Conservation (phyloP, 148 eudicot genomes). For the Selenicereus undatus region DNA sequence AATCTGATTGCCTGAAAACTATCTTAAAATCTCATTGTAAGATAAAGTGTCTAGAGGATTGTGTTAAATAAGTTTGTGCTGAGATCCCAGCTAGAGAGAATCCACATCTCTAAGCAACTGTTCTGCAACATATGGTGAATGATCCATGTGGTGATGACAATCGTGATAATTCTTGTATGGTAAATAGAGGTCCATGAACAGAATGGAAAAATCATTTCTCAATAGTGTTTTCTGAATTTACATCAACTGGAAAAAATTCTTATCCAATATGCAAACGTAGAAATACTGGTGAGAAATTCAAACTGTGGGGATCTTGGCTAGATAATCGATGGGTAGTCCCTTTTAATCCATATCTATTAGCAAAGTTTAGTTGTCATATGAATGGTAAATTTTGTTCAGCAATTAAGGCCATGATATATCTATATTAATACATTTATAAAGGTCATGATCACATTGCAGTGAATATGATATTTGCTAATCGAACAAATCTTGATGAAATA, state of each 20-base stretch:
- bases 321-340: constrained; percentile 35
- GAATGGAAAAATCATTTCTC: constrained; percentile 13
- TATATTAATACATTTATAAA: too few species aligned
- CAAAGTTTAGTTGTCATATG: too few species aligned
- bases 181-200: background rate
- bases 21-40: background rate
- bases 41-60: background rate
- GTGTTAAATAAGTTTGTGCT: background rate
- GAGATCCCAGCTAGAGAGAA: background rate
- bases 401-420: too few species aligned
- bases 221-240: background rate
- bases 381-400: too few species aligned
- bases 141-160: background rate
- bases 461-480: background rate
- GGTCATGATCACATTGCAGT: constrained; percentile 22
- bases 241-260: background rate
- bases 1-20: too few species aligned
- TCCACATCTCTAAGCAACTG: background rate
- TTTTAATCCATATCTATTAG: constrained; percentile 28
- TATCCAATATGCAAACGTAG: constrained; percentile 33
- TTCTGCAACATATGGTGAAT: background rate
- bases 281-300: background rate
- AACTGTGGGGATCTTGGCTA: background rate
- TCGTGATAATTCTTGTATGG: background rate
- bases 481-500: constrained; percentile 6